Percentiles rank a stretch among this genome's conserved stretches.
Evolutionary conservation across 225 moss, liverwort and hornwort species (phyloP).

Genomic region (Takakia lepidozioides): DNA sequence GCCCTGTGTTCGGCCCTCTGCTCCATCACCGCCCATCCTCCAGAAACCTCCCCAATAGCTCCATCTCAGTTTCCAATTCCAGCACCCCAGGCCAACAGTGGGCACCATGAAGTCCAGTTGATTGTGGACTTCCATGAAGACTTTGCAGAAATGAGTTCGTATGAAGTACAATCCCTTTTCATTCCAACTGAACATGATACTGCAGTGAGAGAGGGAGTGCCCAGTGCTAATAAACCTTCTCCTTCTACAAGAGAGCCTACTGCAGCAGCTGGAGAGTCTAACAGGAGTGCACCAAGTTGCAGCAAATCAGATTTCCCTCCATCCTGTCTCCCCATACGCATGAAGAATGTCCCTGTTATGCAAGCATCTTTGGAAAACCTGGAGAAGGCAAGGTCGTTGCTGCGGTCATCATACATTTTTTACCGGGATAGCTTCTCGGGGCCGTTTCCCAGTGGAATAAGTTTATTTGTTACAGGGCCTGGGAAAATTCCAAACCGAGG

Average conservation of each 20-base stretch:
- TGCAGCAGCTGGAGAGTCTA: neutral
- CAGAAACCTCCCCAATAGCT: slow-evolving; percentile 31
- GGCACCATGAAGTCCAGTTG: slow-evolving; percentile 46
- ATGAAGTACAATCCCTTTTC: slow-evolving; percentile 50
- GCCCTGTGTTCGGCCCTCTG: slow-evolving; percentile 84
- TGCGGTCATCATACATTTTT: slow-evolving; percentile 80
- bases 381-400: slow-evolving; percentile 67
- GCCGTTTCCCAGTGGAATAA: slow-evolving; percentile 81
- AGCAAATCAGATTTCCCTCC: slow-evolving; percentile 23
- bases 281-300: slow-evolving; percentile 6
- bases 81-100: slow-evolving; percentile 22
- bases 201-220: slow-evolving; percentile 19
- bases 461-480: slow-evolving; percentile 53
- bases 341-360: slow-evolving; percentile 65
- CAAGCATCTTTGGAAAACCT: slow-evolving; percentile 64
- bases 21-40: slow-evolving; percentile 61
- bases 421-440: slow-evolving; percentile 87
- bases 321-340: slow-evolving; percentile 13
- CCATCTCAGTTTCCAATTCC: slow-evolving; percentile 24
- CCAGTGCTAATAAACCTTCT: slow-evolving; percentile 29
- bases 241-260: slow-evolving; percentile 12
- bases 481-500: slow-evolving; percentile 29
- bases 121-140: slow-evolving; percentile 82
- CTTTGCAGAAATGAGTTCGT: slow-evolving; percentile 56
- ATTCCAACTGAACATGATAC: slow-evolving; percentile 29